A percentile compares a stretch with the other conserved stretches of the same genome.
phyloP scores from a whole-genome alignment of 2,329 filamentous ascomycete genomes.

The Clonostachys rhizophaga region DNA sequence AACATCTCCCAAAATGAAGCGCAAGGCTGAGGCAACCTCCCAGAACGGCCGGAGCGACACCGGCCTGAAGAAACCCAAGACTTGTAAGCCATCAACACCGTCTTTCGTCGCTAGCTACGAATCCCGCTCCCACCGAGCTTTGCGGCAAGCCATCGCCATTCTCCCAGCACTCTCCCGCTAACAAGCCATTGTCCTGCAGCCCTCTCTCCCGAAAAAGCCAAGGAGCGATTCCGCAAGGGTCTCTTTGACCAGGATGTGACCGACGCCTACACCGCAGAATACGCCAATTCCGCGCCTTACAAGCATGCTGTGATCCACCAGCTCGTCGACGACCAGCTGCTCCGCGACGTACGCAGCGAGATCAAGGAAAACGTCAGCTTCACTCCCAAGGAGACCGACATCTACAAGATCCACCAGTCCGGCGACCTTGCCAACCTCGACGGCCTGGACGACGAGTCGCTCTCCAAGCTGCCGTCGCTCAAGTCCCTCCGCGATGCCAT shows the following conservation, averaged over 20 bases:
- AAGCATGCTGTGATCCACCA: conserved; percentile 86
- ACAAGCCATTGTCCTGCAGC: conserved; percentile 22
- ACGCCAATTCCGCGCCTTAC: conserved; percentile 67
- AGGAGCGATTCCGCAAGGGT: conserved; percentile 57
- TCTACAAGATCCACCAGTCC: conserved; percentile 99
- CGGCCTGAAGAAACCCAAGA: conserved; percentile 50
- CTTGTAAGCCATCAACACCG: conserved; percentile 25
- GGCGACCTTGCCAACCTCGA: conserved; percentile 96
- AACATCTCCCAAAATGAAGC: conserved; percentile 40
- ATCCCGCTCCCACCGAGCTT: conserved; percentile 1
- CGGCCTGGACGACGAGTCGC: conserved; percentile 80
- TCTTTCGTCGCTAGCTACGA: not conserved
- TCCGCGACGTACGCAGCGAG: conserved; percentile 83
- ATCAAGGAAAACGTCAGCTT: conserved; percentile 90
- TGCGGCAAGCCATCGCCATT: not conserved
- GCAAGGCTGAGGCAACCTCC: conserved; percentile 47
- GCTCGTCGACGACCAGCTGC: conserved; percentile 74
- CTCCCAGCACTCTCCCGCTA: conserved; percentile 5
- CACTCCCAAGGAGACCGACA: conserved; percentile 97
- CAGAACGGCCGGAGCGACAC: conserved; percentile 22
- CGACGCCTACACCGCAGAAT: conserved; percentile 54
- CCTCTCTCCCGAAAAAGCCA: conserved; percentile 42
- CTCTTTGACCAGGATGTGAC: conserved; percentile 60
- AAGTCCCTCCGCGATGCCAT: conserved; percentile 88
- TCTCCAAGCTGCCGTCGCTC: conserved; percentile 84